Evolutionary conservation across 768 basidiomycete genomes (phyloP), one percentile per base, ranked within the genome.

Genomic region (Lactarius hatsudake): DNA sequence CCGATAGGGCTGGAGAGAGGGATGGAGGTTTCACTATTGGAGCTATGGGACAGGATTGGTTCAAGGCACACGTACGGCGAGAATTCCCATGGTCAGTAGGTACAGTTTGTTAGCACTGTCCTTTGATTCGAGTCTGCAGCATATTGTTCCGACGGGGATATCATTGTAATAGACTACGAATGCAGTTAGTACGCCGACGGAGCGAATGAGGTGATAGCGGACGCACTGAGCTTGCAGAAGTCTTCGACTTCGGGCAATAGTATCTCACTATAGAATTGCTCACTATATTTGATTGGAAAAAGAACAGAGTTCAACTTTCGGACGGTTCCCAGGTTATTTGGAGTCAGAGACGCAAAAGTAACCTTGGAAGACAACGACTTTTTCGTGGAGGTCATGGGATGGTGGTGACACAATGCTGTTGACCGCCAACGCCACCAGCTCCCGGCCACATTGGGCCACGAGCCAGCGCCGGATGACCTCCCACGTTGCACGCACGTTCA

Each of bases 1-100:
- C 62, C 94, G 88, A 78, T 96, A 96, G 26, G 94, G 93, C 93
- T 94, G 72, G 45, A 38, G 34, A 32, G 51, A 43, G 9, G 23
- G 12, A 12, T 38, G 40, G 32, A n/a, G 36, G 23, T 28, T 20
- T 63, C 59, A 64, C 26, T 15, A 34, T 61, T 26, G 23, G 61
- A 26, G 13, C 48, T n/a, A 40, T 43, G 56, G 30, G 40, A 7
- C 13, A 51, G 32, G 30, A 38, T 18, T 34, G 18, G 58, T 62
- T 61, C 68, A 23, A 58, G 56, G 57, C 23, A 53, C 23, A 79
- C 86, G 78, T 79, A 94, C 93, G 64, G 92, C 93, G 63, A 96
- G 86, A 69, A 96, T 79, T 54, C 93, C 94, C 88, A 96, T 89
- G 59, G 94, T 96, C 89, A 94, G 93, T 74, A 95, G 82, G 78